phyloP scores from a whole-genome alignment of 179 eudicot genomes.

The Monotropa hypopitys region DNA sequence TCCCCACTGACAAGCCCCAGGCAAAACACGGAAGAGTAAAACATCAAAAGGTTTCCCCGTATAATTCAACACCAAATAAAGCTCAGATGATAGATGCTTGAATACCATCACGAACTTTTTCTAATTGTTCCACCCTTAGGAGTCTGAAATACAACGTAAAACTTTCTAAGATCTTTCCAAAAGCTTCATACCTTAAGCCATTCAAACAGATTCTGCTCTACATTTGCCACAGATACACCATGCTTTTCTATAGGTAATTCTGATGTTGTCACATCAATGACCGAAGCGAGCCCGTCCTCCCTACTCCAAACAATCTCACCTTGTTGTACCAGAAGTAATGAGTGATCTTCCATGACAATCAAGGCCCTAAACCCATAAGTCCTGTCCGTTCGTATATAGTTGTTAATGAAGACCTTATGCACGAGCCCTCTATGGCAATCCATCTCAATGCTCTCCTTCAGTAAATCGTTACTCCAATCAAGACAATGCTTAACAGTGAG shows the following conservation, averaged over 20 bases:
- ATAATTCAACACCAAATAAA: neutral
- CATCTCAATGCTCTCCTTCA: slow-evolving; percentile 58
- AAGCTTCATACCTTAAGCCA: slow-evolving; percentile 78
- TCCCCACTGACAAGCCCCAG: neutral
- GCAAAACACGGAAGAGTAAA: neutral
- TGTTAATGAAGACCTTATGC: slow-evolving; percentile 76
- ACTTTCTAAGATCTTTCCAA: neutral
- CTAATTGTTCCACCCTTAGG: neutral
- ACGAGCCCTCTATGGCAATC: slow-evolving; percentile 62
- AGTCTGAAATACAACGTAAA: neutral
- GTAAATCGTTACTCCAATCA: slow-evolving; percentile 46
- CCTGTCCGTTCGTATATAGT: slow-evolving; percentile 76
- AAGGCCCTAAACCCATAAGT: slow-evolving; percentile 91
- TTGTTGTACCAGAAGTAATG: slow-evolving; percentile 78
- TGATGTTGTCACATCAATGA: slow-evolving; percentile 75
- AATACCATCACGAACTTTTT: neutral
- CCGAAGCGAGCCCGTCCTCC: slow-evolving; percentile 95
- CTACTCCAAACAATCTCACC: slow-evolving; percentile 94
- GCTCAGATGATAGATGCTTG: neutral
- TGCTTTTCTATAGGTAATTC: slow-evolving; percentile 87
- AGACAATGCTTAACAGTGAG: slow-evolving; percentile 54
- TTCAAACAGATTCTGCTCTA: slow-evolving; percentile 85
- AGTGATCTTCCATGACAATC: slow-evolving; percentile 98
- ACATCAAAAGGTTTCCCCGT: neutral
- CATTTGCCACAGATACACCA: slow-evolving; percentile 96